Base-by-base conservation (phyloP, 1,284 basidiomycete species). In the Agaricales sp. region DNA sequence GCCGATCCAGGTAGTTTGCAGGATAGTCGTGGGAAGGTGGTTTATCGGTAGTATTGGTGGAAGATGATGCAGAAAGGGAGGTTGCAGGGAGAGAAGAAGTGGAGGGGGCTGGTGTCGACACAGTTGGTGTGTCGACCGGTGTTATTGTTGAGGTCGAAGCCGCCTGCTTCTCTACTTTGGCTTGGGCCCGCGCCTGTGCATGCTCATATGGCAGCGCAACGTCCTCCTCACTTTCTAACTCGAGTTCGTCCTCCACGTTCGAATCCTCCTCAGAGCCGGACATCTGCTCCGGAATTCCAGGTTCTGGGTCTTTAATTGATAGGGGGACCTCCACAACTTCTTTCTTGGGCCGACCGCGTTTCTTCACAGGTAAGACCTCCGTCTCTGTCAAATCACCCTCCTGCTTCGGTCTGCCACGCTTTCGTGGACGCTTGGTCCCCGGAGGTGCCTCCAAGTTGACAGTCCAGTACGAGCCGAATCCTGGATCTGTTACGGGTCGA, bases 401-500 rank as follows among this genome's bases (percentile, higher is more conserved):
- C 52, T 77, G 77, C 52, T 74, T 77, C 3, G 75, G 65, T 26
- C 81, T 71, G n/a, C 84, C 84, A 51, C 85, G 75, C 62, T 88
- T 88, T 18, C 86, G 76, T 25, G 86, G 85, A 50, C 86, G 76
- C 63, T 88, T 88, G 2, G 86, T 87, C 19, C 85, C 86, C 2
- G 84, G 86, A 13, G 86, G 85, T 16, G 85, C 86, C 48, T 75
- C 64, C 16, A 88, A 71, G 61, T 88, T 88, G 16, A 88, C 85
- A 24, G 84, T 87, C 85, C 85, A 88, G 59, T 88, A 87, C 14
- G 85, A 88, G 23, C 85, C 85, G 60, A 87, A 87, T 4, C 85
- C 86, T 12, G 86, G 86, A 60, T 88, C 85, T 20, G 84, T 85
- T 2, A 82, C 81, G 4, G 86, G 86, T 48, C 86, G 74, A 18